Base-by-base conservation (phyloP, 1,139 yeast species). In the Suhomyces choctaworum region DNA sequence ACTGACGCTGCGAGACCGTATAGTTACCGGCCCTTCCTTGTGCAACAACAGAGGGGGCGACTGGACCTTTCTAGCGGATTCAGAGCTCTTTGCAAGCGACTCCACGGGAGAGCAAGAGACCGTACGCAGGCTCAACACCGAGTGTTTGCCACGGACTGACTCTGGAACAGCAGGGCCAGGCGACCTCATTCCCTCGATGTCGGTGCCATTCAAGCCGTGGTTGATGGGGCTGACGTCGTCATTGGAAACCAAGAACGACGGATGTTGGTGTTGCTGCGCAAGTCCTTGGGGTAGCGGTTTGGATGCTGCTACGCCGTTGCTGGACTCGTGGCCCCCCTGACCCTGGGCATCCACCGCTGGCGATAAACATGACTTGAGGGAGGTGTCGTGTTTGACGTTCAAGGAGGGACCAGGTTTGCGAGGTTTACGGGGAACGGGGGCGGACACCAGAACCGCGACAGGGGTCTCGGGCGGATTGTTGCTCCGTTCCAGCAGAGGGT, bases 331-430 rank as follows among this genome's bases (percentile, higher is more conserved):
- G 20, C 20, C 7, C 20, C 20, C 20, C n/a, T n/a, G 20, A 17
- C 31, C 28, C 10, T 32, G 27, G 12, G 26, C 8, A 13, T 33
- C 40, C 5, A 29, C 13, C 25, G 46, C 25, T 7, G 47, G 48
- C 6, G 56, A 49, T 16, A 58, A 42, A 37, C 63, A 58, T 29
- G 61, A 55, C 31, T 54, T 54, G 27, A 58, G 46, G 27, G 49
- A 42, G 3, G 52, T 55, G 29, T 56, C 61, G 13, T 43, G 51
- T 28, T 51, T 54, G 15, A 58, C 61, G 9, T 39, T 30, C 7
- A 46, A 34, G 11, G 44, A 37, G 1, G 49, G 46, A 21, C 41
- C 32, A 6, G 28, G 11, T 27, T 27, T 25, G 17, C 26, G 28
- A 15, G 30, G 36, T 11, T 30, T 37, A 16, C 11, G 11, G 4